Evolutionary conservation across 192 early-diverging fungal species (phyloP).

Genomic region (Allomyces arbusculus): DNA sequence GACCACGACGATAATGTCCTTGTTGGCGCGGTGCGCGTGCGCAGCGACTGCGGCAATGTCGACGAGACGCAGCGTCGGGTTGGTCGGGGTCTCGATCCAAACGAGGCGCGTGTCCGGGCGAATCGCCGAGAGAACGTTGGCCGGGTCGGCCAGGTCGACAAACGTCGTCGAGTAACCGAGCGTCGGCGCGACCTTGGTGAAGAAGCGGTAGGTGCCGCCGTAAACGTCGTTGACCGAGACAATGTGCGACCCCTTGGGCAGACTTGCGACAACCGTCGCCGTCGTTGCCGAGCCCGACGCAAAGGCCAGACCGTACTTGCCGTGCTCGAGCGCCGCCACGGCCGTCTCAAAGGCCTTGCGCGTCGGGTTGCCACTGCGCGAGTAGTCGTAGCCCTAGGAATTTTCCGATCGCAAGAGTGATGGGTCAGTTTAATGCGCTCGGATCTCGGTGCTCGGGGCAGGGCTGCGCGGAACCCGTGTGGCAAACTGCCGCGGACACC

Average conservation of each 20-base stretch:
- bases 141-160: conserved; percentile 49
- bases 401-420: no score
- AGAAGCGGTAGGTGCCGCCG: conserved; percentile 74
- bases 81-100: conserved; percentile 77
- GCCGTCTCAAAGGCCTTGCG: conserved; percentile 57
- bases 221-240: conserved; percentile 79
- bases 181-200: conserved; percentile 56
- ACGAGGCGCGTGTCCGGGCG: conserved; percentile 56
- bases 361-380: conserved; percentile 62
- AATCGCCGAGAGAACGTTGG: conserved; percentile 37
- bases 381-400: conserved; percentile 49
- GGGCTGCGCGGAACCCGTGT: no score
- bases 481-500: no score
- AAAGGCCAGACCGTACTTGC: conserved; percentile 66
- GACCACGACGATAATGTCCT: conserved; percentile 38
- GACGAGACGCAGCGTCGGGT: conserved; percentile 62
- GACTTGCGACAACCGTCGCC: conserved; percentile 51
- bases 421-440: no score
- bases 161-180: conserved; percentile 51
- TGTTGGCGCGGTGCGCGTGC: conserved; percentile 36
- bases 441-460: no score
- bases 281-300: conserved; percentile 67
- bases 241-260: conserved; percentile 49
- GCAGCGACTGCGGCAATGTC: conserved; percentile 52
- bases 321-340: conserved; percentile 79